Conservation (phyloP, 768 basidiomycete species). For the Collybiopsis luxurians region DNA sequence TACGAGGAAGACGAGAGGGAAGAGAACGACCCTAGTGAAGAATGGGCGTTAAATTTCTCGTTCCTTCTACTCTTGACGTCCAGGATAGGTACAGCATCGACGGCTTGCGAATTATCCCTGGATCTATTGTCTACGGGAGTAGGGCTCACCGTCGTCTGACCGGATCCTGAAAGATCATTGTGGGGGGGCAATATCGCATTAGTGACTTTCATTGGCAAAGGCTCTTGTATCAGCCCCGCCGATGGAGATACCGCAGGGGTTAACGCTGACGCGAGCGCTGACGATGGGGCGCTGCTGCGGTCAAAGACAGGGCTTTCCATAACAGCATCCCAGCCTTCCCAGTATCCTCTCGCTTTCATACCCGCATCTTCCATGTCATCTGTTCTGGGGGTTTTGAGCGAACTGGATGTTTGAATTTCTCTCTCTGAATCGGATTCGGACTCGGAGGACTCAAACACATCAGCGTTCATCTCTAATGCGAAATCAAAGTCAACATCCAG, state of each 20-base stretch:
- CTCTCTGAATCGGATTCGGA: constrained; percentile 7
- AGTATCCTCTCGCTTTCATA: constrained; percentile 34
- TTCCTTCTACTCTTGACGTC: neutral
- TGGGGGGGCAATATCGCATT: neutral
- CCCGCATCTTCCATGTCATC: constrained; percentile 42
- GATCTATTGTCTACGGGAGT: neutral
- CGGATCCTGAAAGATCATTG: neutral
- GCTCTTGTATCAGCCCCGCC: neutral
- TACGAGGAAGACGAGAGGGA: constrained; percentile 9
- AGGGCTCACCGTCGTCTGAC: neutral
- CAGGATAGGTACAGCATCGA: neutral
- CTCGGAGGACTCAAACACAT: constrained; percentile 27
- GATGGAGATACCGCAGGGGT: neutral
- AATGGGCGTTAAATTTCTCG: neutral
- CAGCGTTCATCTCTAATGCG: constrained; percentile 26
- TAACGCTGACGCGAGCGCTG: neutral
- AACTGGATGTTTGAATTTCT: constrained; percentile 20
- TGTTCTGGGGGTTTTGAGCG: constrained; percentile 26
- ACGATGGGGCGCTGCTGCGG: neutral
- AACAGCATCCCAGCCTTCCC: constrained; percentile 45
- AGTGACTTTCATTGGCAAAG: neutral
- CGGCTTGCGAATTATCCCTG: neutral
- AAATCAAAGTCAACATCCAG: constrained; percentile 58
- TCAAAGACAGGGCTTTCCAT: constrained; percentile 40
- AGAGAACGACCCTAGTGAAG: neutral